These are phyloP conservation scores for Nakaseomyces delphensis DNA, from an alignment of 1,139 yeast species.

Conservation along the genomic window DNA sequence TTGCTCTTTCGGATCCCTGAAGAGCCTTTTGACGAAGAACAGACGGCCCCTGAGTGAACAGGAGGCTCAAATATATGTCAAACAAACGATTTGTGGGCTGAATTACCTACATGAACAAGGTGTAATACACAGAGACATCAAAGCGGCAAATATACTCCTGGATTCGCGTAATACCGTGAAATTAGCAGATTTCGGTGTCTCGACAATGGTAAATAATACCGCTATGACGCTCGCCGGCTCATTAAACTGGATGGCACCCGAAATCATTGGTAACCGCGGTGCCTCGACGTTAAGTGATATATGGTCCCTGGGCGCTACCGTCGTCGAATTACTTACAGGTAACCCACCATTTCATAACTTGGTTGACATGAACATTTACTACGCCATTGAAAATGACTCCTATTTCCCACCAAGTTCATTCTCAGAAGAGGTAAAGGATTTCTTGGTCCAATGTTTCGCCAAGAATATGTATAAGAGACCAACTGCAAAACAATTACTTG, in stretches of 20 bases:
- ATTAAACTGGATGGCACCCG: conserved; percentile 99
- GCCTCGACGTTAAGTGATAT: conserved; percentile 81
- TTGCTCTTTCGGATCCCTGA: conserved; percentile 80
- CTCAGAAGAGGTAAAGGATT: conserved; percentile 49
- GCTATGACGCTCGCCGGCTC: conserved; percentile 86
- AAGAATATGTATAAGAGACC: conserved; percentile 30
- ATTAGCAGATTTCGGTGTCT: conserved; percentile 95
- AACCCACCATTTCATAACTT: conserved; percentile 81
- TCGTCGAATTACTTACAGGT: conserved; percentile 77
- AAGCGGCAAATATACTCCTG: conserved; percentile 86
- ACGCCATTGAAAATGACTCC: conserved; percentile 83
- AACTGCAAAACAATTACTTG: conserved; percentile 24
- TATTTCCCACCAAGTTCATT: conserved; percentile 67
- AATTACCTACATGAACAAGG: conserved; percentile 77
- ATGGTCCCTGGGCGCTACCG: conserved; percentile 94
- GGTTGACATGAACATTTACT: conserved; percentile 80
- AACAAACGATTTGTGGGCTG: conserved; percentile 69
- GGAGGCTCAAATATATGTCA: conserved; percentile 50
- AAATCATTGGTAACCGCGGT: conserved; percentile 82
- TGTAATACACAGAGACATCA: conserved; percentile 88
- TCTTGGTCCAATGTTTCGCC: conserved; percentile 68
- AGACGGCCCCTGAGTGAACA: conserved; percentile 44
- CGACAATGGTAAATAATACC: conserved; percentile 72
- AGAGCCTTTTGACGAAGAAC: conserved; percentile 51
- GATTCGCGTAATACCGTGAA: conserved; percentile 78